Evolutionary conservation across 495 filamentous ascomycete genomes (phyloP), one percentile per base, ranked within the genome.

Genomic region (Penicillium diatomitis): DNA sequence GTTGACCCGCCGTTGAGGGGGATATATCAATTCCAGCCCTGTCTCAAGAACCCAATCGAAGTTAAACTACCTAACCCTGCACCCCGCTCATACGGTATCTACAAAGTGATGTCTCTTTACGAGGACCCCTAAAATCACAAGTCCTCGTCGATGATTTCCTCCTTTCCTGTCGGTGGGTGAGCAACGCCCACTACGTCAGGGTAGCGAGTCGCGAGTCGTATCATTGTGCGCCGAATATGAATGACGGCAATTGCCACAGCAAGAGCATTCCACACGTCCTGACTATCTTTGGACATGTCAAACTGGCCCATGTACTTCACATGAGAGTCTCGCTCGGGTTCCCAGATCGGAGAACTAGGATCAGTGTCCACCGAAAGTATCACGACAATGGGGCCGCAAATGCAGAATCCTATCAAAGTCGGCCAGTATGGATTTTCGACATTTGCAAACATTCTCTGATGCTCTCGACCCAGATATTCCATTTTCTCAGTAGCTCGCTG

Each of bases 261-360:
- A 30, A 76, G 58, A 5, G 70, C 71, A 49, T 71, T 70, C 74
- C 74, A 77, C 2, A 74, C 71, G 53, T 76, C 73, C 44, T 71
- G 65, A 3, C 63, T 65, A 0, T 44, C 28, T 10, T 70, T 64
- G 3, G 58, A 56, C 33, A 74, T 56, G 49, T 76, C 69, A 50
- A 70, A 69, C 4, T 66, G 65, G 5, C 54, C 62, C 20, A 76
- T 57, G 32, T 62, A 66, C 31, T 61, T 64, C 10, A 53, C 47
- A 29, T 39, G 49, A 31, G 45, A 53, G 6, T 60, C 53, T 1
- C 34, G 31, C 12, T 52, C 47, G 4, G 50, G 37, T 2, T 6
- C 45, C 37, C 47, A 52, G 29, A 45, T 27, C 27, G 38, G 32
- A 40, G 57, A 43, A 20, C 43, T 9, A 5, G 66, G 65, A 31